Conservation (phyloP, 148 eudicot species). For the Spergularia bocconei region DNA sequence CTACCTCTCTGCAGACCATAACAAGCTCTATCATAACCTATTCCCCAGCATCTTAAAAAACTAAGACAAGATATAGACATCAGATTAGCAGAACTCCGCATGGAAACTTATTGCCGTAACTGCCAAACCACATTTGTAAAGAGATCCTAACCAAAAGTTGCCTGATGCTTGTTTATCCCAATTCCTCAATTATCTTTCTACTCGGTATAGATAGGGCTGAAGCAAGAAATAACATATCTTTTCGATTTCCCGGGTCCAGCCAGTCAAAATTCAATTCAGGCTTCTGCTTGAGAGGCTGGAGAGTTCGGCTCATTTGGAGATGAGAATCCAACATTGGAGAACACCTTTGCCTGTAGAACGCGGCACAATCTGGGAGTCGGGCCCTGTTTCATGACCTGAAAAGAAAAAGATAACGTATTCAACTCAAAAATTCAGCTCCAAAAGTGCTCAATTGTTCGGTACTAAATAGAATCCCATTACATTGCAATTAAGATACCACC, state of each 20-base stretch:
- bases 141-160: conserved; percentile 8
- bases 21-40: conserved; percentile 27
- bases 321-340: conserved; percentile 32
- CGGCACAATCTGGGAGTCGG: conserved; percentile 42
- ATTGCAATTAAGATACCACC: too few relatives aligned
- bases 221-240: not conserved
- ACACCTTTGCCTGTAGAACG: conserved; percentile 26
- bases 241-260: conserved; percentile 5
- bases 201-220: not conserved
- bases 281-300: conserved; percentile 38
- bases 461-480: too few relatives aligned
- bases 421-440: not conserved
- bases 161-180: conserved; percentile 15
- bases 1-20: conserved; percentile 25
- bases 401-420: not conserved
- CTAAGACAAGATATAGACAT: conserved; percentile 21
- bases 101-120: conserved; percentile 34
- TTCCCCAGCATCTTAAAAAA: conserved; percentile 26
- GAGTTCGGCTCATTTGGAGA: conserved; percentile 33
- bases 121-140: conserved; percentile 25
- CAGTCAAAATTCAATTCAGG: conserved; percentile 18
- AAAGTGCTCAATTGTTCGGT: not conserved
- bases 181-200: conserved; percentile 12
- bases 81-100: conserved; percentile 29
- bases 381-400: conserved; percentile 43